phyloP scores from a whole-genome alignment of 768 basidiomycete species.

The Lactifluus pinguis region DNA sequence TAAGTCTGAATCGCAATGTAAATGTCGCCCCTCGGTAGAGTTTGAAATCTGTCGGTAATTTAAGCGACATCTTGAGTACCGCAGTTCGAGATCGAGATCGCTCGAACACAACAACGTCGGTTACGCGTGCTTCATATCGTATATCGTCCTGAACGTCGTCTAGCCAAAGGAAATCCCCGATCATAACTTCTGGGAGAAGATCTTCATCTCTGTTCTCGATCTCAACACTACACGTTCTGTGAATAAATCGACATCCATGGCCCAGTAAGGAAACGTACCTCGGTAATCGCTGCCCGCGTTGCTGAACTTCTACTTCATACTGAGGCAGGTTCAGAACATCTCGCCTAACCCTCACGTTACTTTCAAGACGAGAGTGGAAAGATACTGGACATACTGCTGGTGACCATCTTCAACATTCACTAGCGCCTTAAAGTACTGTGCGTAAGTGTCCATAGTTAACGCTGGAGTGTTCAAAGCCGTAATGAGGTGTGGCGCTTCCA shows the following conservation, averaged over 20 bases:
- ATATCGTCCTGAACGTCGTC: constrained; percentile 6
- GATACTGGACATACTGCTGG: constrained; percentile 38
- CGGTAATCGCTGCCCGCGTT: not conserved
- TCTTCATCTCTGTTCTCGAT: constrained; percentile 10
- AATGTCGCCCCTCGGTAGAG: constrained; percentile 32
- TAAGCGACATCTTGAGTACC: constrained; percentile 41
- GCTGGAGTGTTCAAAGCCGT: not conserved
- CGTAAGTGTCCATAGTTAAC: constrained; percentile 4
- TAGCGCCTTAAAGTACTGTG: constrained; percentile 3
- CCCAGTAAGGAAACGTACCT: not conserved
- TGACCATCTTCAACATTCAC: constrained; percentile 26
- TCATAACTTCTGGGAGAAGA: constrained; percentile 8
- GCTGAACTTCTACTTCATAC: not conserved
- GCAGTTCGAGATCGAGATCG: not conserved
- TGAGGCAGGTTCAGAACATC: not conserved
- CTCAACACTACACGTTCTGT: not conserved
- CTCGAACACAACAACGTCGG: not conserved
- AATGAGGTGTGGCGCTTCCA: not conserved
- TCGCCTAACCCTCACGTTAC: constrained; percentile 25
- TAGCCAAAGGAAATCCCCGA: constrained; percentile 6
- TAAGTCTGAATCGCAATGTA: constrained; percentile 44
- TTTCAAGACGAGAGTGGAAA: constrained; percentile 1
- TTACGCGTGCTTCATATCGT: constrained; percentile 7
- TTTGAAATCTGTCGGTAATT: constrained; percentile 34
- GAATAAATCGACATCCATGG: not conserved